These are phyloP conservation scores for Chrysoporthe deuterocubensis DNA, from an alignment of 2,329 filamentous ascomycete species.

Conservation along the genomic window DNA sequence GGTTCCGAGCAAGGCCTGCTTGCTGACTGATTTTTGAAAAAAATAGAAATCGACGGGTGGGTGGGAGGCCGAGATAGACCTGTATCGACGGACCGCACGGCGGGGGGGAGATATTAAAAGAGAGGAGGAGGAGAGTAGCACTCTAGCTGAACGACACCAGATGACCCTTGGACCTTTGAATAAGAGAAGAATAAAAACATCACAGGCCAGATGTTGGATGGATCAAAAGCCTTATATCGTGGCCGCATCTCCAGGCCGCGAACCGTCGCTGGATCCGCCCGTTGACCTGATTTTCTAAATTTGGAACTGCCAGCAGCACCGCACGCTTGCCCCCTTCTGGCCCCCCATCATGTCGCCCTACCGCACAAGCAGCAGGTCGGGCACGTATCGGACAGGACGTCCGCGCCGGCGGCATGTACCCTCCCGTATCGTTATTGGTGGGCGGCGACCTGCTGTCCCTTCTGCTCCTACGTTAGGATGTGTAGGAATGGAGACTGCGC, in stretches of 20 bases:
- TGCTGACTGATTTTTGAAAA: conserved; percentile 47
- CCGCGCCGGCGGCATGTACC: conserved; percentile 19
- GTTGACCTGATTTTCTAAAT: conserved; percentile 48
- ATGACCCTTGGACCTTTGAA: conserved; percentile 47
- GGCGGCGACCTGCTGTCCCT: conserved; percentile 21
- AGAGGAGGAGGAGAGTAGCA: conserved; percentile 39
- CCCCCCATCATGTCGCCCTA: conserved; percentile 34
- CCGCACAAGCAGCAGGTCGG: conserved; percentile 30
- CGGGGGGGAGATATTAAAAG: conserved; percentile 40
- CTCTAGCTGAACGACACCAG: conserved; percentile 55
- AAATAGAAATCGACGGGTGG: conserved; percentile 25
- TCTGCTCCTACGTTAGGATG: conserved; percentile 24
- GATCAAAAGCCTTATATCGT: conserved; percentile 62
- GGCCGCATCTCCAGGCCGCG: conserved; percentile 49
- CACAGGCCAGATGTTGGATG: conserved; percentile 44
- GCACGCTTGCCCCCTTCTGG: conserved; percentile 47
- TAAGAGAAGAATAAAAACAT: conserved; percentile 47
- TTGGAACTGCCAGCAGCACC: conserved; percentile 38
- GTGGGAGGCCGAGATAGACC: conserved; percentile 26
- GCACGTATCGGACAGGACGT: conserved; percentile 30
- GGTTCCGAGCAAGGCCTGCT: conserved; percentile 64
- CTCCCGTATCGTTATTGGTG: conserved; percentile 13
- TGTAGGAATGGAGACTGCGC: conserved; percentile 28
- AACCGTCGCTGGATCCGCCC: conserved; percentile 36
- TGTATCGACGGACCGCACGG: conserved; percentile 38